phyloP scores from a whole-genome alignment of 495 filamentous ascomycete species.

The Penicillium manginii region DNA sequence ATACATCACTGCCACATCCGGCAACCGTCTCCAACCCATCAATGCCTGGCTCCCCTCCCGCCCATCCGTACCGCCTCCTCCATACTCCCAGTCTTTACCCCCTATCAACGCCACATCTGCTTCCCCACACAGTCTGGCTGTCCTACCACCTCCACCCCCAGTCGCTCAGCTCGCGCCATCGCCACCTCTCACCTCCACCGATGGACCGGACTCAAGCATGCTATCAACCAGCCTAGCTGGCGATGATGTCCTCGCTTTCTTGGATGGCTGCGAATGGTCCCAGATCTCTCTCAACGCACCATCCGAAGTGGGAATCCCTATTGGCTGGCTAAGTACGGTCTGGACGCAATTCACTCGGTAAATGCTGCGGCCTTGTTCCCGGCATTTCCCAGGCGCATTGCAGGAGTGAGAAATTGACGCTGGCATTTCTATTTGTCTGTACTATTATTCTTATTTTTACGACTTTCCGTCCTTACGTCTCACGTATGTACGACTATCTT shows the following conservation, averaged over 20 bases:
- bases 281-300: conserved; percentile 35
- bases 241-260: conserved; percentile 52
- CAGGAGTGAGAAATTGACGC: too few species aligned
- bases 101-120: conserved; percentile 41
- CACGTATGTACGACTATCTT: conserved; percentile 22
- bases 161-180: conserved; percentile 41
- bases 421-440: conserved; percentile 8
- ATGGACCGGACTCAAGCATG: conserved; percentile 31
- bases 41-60: conserved; percentile 45
- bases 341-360: conserved; percentile 44
- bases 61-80: conserved; percentile 39
- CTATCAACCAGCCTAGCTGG: conserved; percentile 47
- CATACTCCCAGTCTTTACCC: conserved; percentile 46
- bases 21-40: conserved; percentile 47
- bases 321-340: conserved; percentile 47
- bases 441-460: conserved; percentile 22
- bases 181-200: conserved; percentile 41
- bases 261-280: conserved; percentile 49
- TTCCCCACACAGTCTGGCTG: conserved; percentile 29
- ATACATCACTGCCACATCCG: conserved; percentile 32
- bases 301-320: conserved; percentile 41
- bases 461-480: conserved; percentile 21
- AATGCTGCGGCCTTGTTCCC: background rate
- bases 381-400: too few species aligned
- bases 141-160: conserved; percentile 41